Evolutionary conservation across 2,329 filamentous ascomycete species (phyloP), one percentile per base, ranked within the genome.

Genomic region (Elsinoe batatas): DNA sequence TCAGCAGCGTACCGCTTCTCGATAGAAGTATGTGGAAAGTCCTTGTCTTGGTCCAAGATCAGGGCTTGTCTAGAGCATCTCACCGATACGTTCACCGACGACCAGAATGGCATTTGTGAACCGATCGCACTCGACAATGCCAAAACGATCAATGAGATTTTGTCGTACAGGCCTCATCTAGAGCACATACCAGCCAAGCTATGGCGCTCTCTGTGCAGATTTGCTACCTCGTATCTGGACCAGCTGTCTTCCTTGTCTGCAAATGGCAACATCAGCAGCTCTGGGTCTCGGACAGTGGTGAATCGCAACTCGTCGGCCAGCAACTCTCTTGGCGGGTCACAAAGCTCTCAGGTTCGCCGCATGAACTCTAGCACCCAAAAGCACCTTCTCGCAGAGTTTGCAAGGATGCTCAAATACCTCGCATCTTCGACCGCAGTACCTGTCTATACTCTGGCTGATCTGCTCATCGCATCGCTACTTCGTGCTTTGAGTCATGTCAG

Each of bases 51-150:
- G 58, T 94, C 89, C 67, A 91, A 90, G 0, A 76, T 91, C n/a
- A 79, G 84, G 62, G 81, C 86, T 5, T 74, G 96, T 13, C 76
- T 95, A 60, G 83, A 89, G 60, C 90, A 95, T 69, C 85, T 97
- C 58, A 84, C 82, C 2, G 83, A 95, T 61, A 82, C 83, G 15
- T 75, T 95, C 3, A 80, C 83, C 1, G 78, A 75, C 13, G 69
- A 77, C 1, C 79, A 83, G 54, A 82, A 82, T 12, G 77, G 75
- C 54, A 51, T 51, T 12, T 82, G 88, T 60, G 77, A 83, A 57
- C 84, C 86, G 11, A 75, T 98, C 4, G 72, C 83, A 20, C 77
- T 83, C 49, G 83, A 93, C 64, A 95, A 96, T 67, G 78, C 88
- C 61, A 95, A 88, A 72, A 80, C 83, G 17, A 72, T 98, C 61